Base-by-base conservation (phyloP, 2,329 filamentous ascomycete genomes). In the Microdochium paspali region DNA sequence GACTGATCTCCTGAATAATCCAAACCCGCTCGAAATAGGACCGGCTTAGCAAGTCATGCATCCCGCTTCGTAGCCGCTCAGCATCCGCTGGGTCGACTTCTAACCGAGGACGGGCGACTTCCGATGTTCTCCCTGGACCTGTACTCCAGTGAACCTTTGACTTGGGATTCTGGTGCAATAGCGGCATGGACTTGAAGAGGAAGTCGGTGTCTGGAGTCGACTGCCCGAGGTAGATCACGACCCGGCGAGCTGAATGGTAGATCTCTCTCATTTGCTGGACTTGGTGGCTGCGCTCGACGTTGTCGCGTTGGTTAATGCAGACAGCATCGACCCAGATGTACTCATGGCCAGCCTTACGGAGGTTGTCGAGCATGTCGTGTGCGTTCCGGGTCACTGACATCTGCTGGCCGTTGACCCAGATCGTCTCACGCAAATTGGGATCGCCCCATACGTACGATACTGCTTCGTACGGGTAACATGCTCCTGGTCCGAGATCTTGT, bases 251-350 rank as follows among this genome's bases (percentile, higher is more conserved):
- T n/a, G 31, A 15, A 18, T 9, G 10, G 15, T 50, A 47, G 44
- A 53, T 50, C 6, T 32, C 13, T 15, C 25, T 30, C 51, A 53
- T 53, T 40, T 44, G 44, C 2, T 9, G 13, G 18, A 53, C 31
- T 21, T 53, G 51, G 6, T 30, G 15, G 24, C 15, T 10, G 12
- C 47, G 47, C 32, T 53, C 51, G 2, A 15, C 18, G n/a, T 26
- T 40, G 24, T 51, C 46, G 10, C 20, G n/a, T 39, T 53, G 51
- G 45, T 53, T 23, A n/a, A 53, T 51, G 45, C 51, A 53, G 13
- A 53, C 21, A 13, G 47, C 47, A 44, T 53, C 51, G 25, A 53
- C 44, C 51, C 51, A 53, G 20, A 51, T 45, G 9, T 47, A 23
- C 35, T 44, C 30, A 43, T 49, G 44, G 43, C 30, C 43, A 6